Percentiles rank a stretch among this genome's conserved stretches.
Conservation (phyloP, 1,139 yeast genomes). For the Geotrichum cucujoidarum region DNA sequence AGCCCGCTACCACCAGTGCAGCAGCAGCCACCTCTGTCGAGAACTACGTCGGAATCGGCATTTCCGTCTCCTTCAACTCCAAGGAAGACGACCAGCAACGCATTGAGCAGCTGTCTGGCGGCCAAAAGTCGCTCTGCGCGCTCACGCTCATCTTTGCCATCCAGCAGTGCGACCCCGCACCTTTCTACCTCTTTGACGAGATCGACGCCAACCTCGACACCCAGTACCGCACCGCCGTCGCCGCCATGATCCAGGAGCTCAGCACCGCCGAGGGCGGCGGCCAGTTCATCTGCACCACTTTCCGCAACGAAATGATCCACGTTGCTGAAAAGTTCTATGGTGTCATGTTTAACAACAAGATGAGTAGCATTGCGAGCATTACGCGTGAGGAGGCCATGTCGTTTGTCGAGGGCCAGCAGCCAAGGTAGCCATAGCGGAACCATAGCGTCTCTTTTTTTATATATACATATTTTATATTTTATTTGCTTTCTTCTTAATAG, state of each 20-base stretch:
- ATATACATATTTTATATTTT: not conserved
- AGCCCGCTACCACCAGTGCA: slow-evolving; percentile 30
- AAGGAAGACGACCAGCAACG: slow-evolving; percentile 80
- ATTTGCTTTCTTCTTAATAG: too few species aligned
- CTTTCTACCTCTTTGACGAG: slow-evolving; percentile 92
- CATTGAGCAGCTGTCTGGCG: slow-evolving; percentile 91
- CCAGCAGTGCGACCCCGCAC: slow-evolving; percentile 94
- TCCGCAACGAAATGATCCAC: slow-evolving; percentile 86
- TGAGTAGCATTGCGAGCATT: slow-evolving; percentile 72
- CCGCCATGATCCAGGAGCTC: slow-evolving; percentile 62
- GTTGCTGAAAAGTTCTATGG: slow-evolving; percentile 87
- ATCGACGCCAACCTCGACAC: slow-evolving; percentile 94
- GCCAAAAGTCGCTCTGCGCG: slow-evolving; percentile 94
- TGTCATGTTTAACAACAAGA: slow-evolving; percentile 77
- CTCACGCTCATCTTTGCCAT: slow-evolving; percentile 88
- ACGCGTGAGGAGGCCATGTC: slow-evolving; percentile 66
- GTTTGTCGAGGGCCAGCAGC: slow-evolving; percentile 56
- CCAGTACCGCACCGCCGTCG: slow-evolving; percentile 86
- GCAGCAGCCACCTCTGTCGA: slow-evolving; percentile 41
- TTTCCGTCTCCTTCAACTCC: slow-evolving; percentile 86
- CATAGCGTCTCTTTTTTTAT: not conserved
- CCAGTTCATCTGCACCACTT: slow-evolving; percentile 94
- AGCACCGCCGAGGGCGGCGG: slow-evolving; percentile 40
- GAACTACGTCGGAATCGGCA: slow-evolving; percentile 74
- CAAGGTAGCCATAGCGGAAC: slow-evolving; percentile 4